Evolutionary conservation across 495 filamentous ascomycete species (phyloP), one percentile per base, ranked within the genome.

Genomic region (Penicillium diatomitis): DNA sequence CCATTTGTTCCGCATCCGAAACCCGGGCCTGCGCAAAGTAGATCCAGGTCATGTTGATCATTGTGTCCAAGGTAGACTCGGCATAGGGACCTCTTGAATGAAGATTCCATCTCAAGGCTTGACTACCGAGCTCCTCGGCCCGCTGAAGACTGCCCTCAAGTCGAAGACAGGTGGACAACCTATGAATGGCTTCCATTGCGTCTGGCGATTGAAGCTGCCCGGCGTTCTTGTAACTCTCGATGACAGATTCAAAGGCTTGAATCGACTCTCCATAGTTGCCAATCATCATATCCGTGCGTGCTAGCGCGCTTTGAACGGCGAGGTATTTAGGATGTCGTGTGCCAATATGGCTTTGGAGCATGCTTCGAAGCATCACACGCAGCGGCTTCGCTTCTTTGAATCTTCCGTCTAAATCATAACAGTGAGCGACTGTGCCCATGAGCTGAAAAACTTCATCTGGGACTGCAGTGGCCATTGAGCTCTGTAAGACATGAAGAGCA

Each of bases 21-120:
- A 53, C 32, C 33, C 46, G 49, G 4, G 48, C 51, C 20, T 46
- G 44, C 2, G 37, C 5, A 12, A 40, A 30, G n/a, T 52, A 60
- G 4, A 47, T 45, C 11, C 32, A 12, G 2, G 36, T 37, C 10
- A 62, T 42, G 6, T 30, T 30, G 10, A 33, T 33, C 12, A 61
- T 51, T 11, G 47, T 50, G 8, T 32, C 30, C 30, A 61, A 34
- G 7, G 52, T 56, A 3, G 49, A 40, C 5, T 28, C 4, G 5
- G 44, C 12, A 1, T 44, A n/a, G 10, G 37, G 38, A 0, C 59
- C 56, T 6, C 49, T 28, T 0, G 10, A 8, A 5, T 8, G 31
- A 0, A 50, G 32, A 9, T 34, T 39, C 3, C 9, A 20, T 7
- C 44, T 38, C 27, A 61, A 41, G 6, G 37, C 52, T 41, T 58